phyloP scores from a whole-genome alignment of 345 rosid genomes.

The Isatis tinctoria region DNA sequence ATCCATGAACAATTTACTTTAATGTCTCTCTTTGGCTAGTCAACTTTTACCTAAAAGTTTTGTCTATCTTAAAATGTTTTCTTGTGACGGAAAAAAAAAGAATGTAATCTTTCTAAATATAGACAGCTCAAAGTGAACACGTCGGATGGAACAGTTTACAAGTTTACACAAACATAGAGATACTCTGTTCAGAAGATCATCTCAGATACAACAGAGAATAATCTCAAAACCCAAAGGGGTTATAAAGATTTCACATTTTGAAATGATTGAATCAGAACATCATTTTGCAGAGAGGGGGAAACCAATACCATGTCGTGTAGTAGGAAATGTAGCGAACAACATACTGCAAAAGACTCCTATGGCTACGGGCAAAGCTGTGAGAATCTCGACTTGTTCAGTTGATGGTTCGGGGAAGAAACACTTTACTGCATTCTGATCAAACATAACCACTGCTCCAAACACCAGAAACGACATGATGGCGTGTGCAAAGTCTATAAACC shows the following conservation, averaged over 20 bases:
- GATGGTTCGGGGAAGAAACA: slow-evolving; percentile 81
- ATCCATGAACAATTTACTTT: not conserved
- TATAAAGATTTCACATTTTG: not conserved
- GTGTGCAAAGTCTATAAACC: slow-evolving; percentile 67
- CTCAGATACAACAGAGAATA: not conserved
- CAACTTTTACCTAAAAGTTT: not conserved
- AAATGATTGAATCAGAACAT: not conserved
- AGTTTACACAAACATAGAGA: not conserved
- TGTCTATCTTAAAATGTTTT: not conserved
- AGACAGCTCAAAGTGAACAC: not conserved
- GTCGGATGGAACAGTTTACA: not conserved
- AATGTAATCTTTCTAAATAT: not conserved
- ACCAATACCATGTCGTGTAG: slow-evolving; percentile 86
- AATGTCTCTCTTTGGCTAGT: not conserved
- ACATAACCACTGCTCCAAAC: slow-evolving; percentile 64
- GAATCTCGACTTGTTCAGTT: slow-evolving; percentile 47
- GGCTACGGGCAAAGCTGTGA: slow-evolving; percentile 68
- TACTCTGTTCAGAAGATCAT: not conserved
- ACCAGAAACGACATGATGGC: slow-evolving; percentile 71
- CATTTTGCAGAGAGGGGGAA: slow-evolving; percentile 42
- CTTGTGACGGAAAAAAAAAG: not conserved
- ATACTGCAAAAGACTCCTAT: slow-evolving; percentile 67
- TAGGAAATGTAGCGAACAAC: slow-evolving; percentile 76
- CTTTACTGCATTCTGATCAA: slow-evolving; percentile 62
- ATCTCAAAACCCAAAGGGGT: not conserved